Percentiles rank a stretch among this genome's conserved stretches.
Conservation (phyloP, 2,329 filamentous ascomycete genomes). For the Cercospora zeina region DNA sequence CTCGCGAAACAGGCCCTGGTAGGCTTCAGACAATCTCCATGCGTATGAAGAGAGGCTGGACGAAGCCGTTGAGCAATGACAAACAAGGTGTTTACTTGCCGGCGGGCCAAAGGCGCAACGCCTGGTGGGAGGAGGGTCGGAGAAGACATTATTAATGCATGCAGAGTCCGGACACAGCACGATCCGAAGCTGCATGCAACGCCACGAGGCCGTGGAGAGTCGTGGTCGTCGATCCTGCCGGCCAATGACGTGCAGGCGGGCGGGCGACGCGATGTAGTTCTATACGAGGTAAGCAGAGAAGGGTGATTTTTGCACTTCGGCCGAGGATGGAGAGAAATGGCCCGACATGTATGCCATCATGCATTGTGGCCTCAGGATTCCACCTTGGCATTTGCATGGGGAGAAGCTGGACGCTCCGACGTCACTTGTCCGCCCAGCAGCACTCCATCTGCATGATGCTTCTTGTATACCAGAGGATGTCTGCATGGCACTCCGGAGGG, state of each 20-base stretch:
- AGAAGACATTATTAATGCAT: neutral
- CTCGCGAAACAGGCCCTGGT: neutral
- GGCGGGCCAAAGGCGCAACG: neutral
- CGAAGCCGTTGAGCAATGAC: neutral
- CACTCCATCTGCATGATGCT: neutral
- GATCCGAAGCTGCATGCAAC: slow-evolving; percentile 3
- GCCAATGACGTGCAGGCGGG: neutral
- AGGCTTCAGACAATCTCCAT: neutral
- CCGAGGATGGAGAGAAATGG: too few relatives aligned
- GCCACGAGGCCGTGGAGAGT: neutral
- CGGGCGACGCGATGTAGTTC: neutral
- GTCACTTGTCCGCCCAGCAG: neutral
- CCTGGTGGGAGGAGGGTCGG: neutral
- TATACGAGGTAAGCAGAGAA: too few relatives aligned
- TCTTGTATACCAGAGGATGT: too few relatives aligned
- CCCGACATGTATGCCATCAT: too few relatives aligned
- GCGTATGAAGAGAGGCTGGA: neutral
- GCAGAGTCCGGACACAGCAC: slow-evolving; percentile 2
- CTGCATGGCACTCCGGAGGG: too few relatives aligned
- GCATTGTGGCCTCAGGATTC: too few relatives aligned
- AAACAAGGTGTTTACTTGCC: neutral
- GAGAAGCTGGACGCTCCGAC: slow-evolving; percentile 2
- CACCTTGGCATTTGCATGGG: too few relatives aligned
- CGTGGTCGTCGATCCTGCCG: neutral
- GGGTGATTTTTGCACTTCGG: too few relatives aligned